A percentile compares a stretch with the other conserved stretches of the same genome.
These are phyloP conservation scores for Carallia pectinifolia DNA, from an alignment of 345 rosid species.

Conservation along the genomic window DNA sequence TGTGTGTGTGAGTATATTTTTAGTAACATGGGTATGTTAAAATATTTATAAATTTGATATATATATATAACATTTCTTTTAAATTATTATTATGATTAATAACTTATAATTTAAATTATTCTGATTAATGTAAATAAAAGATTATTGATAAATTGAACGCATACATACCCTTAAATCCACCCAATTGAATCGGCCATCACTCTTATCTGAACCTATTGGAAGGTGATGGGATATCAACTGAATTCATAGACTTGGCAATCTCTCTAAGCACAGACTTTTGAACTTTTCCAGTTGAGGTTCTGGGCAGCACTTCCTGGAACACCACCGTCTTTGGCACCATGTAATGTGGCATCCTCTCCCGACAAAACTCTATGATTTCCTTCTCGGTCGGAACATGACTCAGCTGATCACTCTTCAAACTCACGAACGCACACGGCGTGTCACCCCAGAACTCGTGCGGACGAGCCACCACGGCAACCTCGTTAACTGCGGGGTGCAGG, in stretches of 20 bases:
- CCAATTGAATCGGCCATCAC: too few species aligned
- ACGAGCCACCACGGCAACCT: neutral
- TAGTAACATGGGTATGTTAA: too few species aligned
- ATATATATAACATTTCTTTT: too few species aligned
- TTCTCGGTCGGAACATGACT: neutral
- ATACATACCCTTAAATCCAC: too few species aligned
- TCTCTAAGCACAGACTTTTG: neutral
- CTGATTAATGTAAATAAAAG: too few species aligned
- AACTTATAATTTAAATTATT: too few species aligned
- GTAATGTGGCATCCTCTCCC: neutral
- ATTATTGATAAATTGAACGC: too few species aligned
- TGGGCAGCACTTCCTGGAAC: neutral
- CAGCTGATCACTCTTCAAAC: neutral
- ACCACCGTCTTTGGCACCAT: slow-evolving; percentile 1
- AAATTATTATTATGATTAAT: too few species aligned
- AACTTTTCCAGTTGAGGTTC: neutral
- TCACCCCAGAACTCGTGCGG: neutral
- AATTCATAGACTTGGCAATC: neutral
- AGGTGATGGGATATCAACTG: too few species aligned
- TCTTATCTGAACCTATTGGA: too few species aligned
- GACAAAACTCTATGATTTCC: neutral
- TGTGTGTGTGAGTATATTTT: too few species aligned
- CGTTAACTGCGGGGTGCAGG: neutral
- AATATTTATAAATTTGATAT: too few species aligned
- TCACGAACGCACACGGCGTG: neutral